Evolutionary conservation across 768 basidiomycete genomes (phyloP).

Genomic region (Gloeophyllum trabeum): DNA sequence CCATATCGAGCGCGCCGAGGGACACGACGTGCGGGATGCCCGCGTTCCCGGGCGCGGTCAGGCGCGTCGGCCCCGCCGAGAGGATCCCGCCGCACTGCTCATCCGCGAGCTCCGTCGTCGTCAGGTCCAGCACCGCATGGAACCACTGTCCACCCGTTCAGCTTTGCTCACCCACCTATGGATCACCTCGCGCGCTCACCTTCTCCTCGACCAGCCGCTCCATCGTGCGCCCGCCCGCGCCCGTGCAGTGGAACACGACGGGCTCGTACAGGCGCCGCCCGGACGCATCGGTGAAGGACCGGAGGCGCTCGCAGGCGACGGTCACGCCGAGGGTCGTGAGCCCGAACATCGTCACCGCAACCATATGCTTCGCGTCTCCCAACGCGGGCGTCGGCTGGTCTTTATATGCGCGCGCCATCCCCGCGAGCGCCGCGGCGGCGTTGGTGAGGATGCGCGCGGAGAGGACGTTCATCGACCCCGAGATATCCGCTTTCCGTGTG

Average conservation of each 20-base stretch:
- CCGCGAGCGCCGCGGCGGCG: slow-evolving; percentile 16
- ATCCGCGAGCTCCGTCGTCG: slow-evolving; percentile 21
- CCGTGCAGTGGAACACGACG: slow-evolving; percentile 16
- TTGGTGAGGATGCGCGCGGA: slow-evolving; percentile 14
- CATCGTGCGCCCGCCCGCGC: slow-evolving; percentile 19
- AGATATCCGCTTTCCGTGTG: slow-evolving; percentile 10
- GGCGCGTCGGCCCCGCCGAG: slow-evolving; percentile 15
- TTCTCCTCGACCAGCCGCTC: slow-evolving; percentile 15
- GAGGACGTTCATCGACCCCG: slow-evolving; percentile 15
- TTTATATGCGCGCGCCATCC: slow-evolving; percentile 10
- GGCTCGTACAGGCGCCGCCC: slow-evolving; percentile 9
- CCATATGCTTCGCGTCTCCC: slow-evolving; percentile 2
- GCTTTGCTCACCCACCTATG: no score
- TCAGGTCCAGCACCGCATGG: slow-evolving; percentile 17
- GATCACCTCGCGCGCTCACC: no score
- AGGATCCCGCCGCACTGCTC: slow-evolving; percentile 19
- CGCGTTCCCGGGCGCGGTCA: slow-evolving; percentile 13
- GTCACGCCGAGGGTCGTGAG: slow-evolving; percentile 9
- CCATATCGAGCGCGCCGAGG: slow-evolving; percentile 20
- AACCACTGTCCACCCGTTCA: slow-evolving; percentile 10
- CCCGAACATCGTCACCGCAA: slow-evolving; percentile 17
- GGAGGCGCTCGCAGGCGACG: slow-evolving; percentile 8
- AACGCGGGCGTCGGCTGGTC: no score
- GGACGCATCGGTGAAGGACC: background rate
- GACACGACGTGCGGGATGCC: slow-evolving; percentile 19